phyloP scores from a whole-genome alignment of 2,329 filamentous ascomycete species.

The Botrytis porri region DNA sequence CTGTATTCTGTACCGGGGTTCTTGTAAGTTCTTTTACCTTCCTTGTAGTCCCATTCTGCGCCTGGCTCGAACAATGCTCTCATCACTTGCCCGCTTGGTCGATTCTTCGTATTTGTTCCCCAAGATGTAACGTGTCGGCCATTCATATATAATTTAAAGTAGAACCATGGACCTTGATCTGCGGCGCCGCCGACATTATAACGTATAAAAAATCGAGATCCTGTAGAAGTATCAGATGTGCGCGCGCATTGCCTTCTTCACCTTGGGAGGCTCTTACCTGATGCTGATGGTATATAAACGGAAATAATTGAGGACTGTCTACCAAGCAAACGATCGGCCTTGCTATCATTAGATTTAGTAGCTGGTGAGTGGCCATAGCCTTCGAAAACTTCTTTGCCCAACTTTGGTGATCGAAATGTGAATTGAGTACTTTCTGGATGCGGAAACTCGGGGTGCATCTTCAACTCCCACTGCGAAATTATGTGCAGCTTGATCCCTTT shows the following conservation, averaged over 20 bases:
- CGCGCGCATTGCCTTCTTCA: neutral
- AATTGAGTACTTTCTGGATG: conserved; percentile 52
- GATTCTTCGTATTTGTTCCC: conserved; percentile 45
- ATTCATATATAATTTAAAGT: conserved; percentile 57
- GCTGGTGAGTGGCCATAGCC: conserved; percentile 15
- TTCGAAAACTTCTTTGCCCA: neutral
- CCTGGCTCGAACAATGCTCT: conserved; percentile 50
- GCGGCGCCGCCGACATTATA: conserved; percentile 43
- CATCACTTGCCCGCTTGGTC: conserved; percentile 43
- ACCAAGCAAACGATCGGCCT: conserved; percentile 37
- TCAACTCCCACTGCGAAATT: conserved; percentile 32
- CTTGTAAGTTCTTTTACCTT: conserved; percentile 39
- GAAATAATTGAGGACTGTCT: conserved; percentile 44
- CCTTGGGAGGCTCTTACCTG: conserved; percentile 42
- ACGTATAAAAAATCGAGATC: conserved; percentile 51
- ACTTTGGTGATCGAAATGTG: conserved; percentile 33
- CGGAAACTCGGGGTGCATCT: conserved; percentile 51
- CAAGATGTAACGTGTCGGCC: conserved; percentile 51
- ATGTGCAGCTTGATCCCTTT: conserved; percentile 34
- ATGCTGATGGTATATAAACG: conserved; percentile 55
- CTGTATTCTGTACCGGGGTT: conserved; percentile 47
- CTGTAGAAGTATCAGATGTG: conserved; percentile 37
- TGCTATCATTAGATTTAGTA: conserved; percentile 27
- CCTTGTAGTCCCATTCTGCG: conserved; percentile 42
- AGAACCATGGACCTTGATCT: conserved; percentile 43